Conservation (phyloP, 495 filamentous ascomycete genomes). For the Rostrohypoxylon terebratum region DNA sequence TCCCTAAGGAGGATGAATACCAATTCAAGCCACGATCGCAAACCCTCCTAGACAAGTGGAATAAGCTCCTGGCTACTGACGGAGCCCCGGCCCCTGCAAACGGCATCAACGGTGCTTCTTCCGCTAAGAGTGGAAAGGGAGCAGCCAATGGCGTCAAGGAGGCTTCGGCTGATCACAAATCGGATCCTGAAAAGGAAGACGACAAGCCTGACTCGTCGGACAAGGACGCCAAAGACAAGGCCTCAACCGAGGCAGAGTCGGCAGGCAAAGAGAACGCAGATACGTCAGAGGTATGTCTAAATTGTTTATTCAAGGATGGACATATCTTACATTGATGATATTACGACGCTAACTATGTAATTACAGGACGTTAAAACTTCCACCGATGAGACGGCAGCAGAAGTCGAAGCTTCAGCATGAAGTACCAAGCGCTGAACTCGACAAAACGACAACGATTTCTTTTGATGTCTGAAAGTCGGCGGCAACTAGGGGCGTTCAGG, state of each 20-base stretch:
- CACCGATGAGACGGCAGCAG: conserved; percentile 25
- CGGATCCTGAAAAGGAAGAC: conserved; percentile 58
- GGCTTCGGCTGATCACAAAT: conserved; percentile 62
- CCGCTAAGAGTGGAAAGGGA: conserved; percentile 65
- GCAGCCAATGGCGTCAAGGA: conserved; percentile 64
- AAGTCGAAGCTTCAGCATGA: conserved; percentile 39
- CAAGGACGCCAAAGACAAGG: conserved; percentile 52
- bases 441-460: conserved; percentile 17
- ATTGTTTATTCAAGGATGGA: not conserved
- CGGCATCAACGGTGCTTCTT: conserved; percentile 56
- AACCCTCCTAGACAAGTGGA: conserved; percentile 82
- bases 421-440: conserved; percentile 17
- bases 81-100: conserved; percentile 56
- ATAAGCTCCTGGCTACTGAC: conserved; percentile 74
- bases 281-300: conserved; percentile 49
- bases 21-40: conserved; percentile 83
- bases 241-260: conserved; percentile 43
- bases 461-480: conserved; percentile 22
- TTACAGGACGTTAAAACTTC: conserved; percentile 24
- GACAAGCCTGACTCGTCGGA: conserved; percentile 49
- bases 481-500: conserved; percentile 39
- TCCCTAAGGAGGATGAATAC: conserved; percentile 87
- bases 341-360: conserved; percentile 21
- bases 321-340: not conserved
- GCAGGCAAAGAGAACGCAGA: conserved; percentile 48